Evolutionary conservation across 345 rosid species (phyloP).

Genomic region (Eucalyptus victrix): DNA sequence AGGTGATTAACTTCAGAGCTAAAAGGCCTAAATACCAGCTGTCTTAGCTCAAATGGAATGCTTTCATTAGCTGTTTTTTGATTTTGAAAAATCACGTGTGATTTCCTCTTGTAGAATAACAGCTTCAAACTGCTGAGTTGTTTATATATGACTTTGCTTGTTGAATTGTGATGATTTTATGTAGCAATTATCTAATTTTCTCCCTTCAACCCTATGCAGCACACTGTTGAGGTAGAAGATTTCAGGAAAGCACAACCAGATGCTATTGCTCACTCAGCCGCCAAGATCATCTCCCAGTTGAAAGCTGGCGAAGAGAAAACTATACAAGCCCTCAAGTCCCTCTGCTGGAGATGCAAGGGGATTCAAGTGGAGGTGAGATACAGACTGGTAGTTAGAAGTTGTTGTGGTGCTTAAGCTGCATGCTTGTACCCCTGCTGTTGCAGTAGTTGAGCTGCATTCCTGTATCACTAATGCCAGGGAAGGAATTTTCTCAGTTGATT

Average conservation of each 20-base stretch:
- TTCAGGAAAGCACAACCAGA: constrained; percentile 68
- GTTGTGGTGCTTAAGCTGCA: not conserved
- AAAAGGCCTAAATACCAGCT: not conserved
- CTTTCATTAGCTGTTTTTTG: not conserved
- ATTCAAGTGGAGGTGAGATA: constrained; percentile 79
- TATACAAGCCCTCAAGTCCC: constrained; percentile 52
- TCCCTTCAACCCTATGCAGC: constrained; percentile 20
- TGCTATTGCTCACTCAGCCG: constrained; percentile 59
- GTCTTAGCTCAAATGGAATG: not conserved
- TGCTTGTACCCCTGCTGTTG: not conserved
- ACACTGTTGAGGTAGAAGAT: constrained; percentile 67
- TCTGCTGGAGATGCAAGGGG: constrained; percentile 77
- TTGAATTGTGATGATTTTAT: not conserved
- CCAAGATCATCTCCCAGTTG: constrained; percentile 51
- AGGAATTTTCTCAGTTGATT: not conserved
- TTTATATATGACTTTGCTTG: not conserved
- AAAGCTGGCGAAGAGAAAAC: constrained; percentile 64
- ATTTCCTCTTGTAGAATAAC: not conserved
- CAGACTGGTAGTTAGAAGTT: not conserved
- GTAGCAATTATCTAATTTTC: constrained; percentile 6
- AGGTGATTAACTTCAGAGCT: not conserved
- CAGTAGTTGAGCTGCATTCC: not conserved
- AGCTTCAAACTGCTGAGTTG: not conserved
- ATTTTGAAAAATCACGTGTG: not conserved
- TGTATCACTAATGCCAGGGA: not conserved